Evolutionary conservation across 140 eudicot genomes (phyloP), one percentile per base, ranked within the genome.

Genomic region (Senecio squalidus): DNA sequence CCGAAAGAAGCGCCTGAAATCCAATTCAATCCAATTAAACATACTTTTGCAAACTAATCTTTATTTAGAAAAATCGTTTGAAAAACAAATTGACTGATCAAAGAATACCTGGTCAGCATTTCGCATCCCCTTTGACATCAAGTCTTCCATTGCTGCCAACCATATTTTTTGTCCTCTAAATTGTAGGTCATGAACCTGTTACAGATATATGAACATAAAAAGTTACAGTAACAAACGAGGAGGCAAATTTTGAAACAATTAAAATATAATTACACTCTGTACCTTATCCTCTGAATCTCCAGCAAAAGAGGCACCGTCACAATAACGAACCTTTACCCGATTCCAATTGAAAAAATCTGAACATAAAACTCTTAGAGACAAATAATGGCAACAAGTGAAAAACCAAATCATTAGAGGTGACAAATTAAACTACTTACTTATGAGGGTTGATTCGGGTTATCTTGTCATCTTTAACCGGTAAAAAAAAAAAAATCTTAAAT

Each of bases 341-440:
- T 92, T 92, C 98, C 98, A 92, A 72, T 92, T 87, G 64, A 76
- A 92, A 80, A 92, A 92, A 77, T 87, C 98, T 92, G 93, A 70
- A 74, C 4, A 48, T 9, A 11, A 29, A 63, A 55, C 23, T 43
- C 69, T 6, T 38, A 43, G 41, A 38, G 30, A 31, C 9, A 18
- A 23, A 51, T 26, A 39, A 20, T 53, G 38, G 2, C 3, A 58
- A 53, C 46, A 64, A 33, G 26, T 43, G 54, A 62, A 61, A n/a
- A n/a, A n/a, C 45, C 21, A 9, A 47, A 48, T 44, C 15, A 55
- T 17, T 33, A 29, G 2, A 36, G 43, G 43, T 34, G 40, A 34
- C 40, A 9, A 34, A 9, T 34, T 14, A 10, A 7, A 34, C 8
- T 34, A 34, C 40, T 7, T 7, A 6, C 11, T 6, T 7, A 29